phyloP scores from a whole-genome alignment of 2,329 filamentous ascomycete species.

The Aspergillus awamori region DNA sequence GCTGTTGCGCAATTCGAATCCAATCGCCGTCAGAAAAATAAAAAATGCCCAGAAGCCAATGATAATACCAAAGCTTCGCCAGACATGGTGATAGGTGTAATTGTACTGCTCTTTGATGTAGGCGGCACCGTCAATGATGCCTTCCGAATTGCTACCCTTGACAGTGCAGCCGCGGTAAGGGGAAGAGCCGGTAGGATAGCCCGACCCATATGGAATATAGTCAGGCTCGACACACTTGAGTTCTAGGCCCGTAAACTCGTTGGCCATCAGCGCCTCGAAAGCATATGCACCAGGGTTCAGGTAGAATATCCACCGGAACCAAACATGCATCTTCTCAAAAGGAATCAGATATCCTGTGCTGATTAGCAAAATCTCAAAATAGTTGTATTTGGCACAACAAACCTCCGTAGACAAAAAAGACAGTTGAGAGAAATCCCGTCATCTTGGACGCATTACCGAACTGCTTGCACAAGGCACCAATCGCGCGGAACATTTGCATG shows the following conservation, averaged over 20 bases:
- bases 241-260: constrained; percentile 64
- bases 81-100: constrained; percentile 60
- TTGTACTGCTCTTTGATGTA: constrained; percentile 58
- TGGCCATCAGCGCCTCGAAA: constrained; percentile 68
- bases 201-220: constrained; percentile 50
- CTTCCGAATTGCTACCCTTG: constrained; percentile 31
- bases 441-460: constrained; percentile 53
- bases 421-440: constrained; percentile 45
- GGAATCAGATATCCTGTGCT: constrained; percentile 60
- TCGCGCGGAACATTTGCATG: constrained; percentile 54
- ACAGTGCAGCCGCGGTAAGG: constrained; percentile 36
- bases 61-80: constrained; percentile 78
- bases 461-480: constrained; percentile 50
- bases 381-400: neutral
- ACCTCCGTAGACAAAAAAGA: constrained; percentile 57
- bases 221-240: constrained; percentile 56
- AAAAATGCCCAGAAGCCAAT: constrained; percentile 74
- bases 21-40: constrained; percentile 70
- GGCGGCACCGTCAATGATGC: constrained; percentile 51
- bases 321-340: constrained; percentile 62
- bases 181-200: constrained; percentile 39
- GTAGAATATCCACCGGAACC: constrained; percentile 65
- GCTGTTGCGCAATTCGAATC: constrained; percentile 65
- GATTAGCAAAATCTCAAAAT: neutral
- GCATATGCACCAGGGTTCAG: constrained; percentile 67